A percentile compares a stretch with the other conserved stretches of the same genome.
Conservation (phyloP, 2,329 filamentous ascomycete species). For the Fusarium buxicola region DNA sequence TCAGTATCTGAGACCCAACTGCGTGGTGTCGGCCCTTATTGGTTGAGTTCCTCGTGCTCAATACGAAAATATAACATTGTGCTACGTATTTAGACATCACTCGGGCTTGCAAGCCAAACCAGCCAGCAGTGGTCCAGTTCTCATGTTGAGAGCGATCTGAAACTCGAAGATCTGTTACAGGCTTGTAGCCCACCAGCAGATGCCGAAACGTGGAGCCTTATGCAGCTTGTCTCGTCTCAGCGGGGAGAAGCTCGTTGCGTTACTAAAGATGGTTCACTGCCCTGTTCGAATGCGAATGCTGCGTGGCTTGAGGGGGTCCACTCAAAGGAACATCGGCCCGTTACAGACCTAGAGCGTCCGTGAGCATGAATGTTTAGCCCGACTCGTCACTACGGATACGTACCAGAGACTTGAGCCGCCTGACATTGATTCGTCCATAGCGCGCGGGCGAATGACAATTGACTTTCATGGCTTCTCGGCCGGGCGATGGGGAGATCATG, state of each 20-base stretch:
- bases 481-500: neutral
- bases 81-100: neutral
- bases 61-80: neutral
- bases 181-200: slow-evolving; percentile 2
- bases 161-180: slow-evolving; percentile 14
- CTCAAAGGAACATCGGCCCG: slow-evolving; percentile 37
- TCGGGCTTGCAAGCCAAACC: neutral
- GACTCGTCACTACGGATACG: neutral
- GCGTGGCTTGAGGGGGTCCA: slow-evolving; percentile 18
- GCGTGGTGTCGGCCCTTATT: no score
- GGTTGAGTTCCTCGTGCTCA: no score
- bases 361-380: slow-evolving; percentile 4
- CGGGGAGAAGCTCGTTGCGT: slow-evolving; percentile 6
- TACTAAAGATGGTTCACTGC: slow-evolving; percentile 15
- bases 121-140: neutral
- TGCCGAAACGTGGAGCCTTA: slow-evolving; percentile 33
- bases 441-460: neutral
- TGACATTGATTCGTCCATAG: slow-evolving; percentile 6
- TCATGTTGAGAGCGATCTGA: slow-evolving; percentile 12
- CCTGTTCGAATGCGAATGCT: slow-evolving; percentile 1
- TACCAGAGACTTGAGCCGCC: slow-evolving; percentile 10
- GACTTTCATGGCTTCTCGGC: slow-evolving; percentile 8
- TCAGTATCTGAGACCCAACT: no score
- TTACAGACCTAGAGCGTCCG: slow-evolving; percentile 34
- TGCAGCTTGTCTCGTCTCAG: slow-evolving; percentile 28